These are phyloP conservation scores for Sporisorium iseilematis-ciliati DNA, from an alignment of 1,284 basidiomycete species.

Conservation along the genomic window DNA sequence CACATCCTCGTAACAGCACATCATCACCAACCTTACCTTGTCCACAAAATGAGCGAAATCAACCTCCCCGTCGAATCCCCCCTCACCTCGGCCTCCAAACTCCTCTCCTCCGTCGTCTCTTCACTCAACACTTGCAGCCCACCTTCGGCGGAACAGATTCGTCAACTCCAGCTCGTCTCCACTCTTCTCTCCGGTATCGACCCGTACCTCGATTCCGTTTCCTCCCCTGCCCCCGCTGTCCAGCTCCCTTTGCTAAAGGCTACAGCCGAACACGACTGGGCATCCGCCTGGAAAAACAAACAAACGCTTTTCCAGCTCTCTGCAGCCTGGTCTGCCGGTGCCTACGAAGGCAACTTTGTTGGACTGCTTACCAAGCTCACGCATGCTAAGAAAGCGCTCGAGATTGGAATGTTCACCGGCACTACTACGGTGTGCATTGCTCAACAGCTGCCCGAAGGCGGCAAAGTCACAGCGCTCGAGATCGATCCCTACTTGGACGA, in stretches of 20 bases:
- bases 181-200: slow-evolving; percentile 45
- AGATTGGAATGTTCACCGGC: slow-evolving; percentile 64
- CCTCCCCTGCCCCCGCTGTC: slow-evolving; percentile 33
- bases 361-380: slow-evolving; percentile 51
- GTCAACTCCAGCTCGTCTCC: slow-evolving; percentile 39
- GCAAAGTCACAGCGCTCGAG: slow-evolving; percentile 65
- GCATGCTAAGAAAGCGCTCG: slow-evolving; percentile 50
- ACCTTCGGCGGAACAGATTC: slow-evolving; percentile 18
- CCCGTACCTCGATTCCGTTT: slow-evolving; percentile 50
- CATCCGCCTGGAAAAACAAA: slow-evolving; percentile 30
- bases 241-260: slow-evolving; percentile 46
- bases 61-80: slow-evolving; percentile 48
- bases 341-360: slow-evolving; percentile 57
- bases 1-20: neutral
- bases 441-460: slow-evolving; percentile 39
- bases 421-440: slow-evolving; percentile 61
- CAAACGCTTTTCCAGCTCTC: slow-evolving; percentile 45
- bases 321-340: slow-evolving; percentile 51
- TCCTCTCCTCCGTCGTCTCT: slow-evolving; percentile 29
- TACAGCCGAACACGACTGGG: slow-evolving; percentile 56
- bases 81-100: slow-evolving; percentile 38
- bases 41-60: slow-evolving; percentile 28
- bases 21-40: neutral
- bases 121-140: slow-evolving; percentile 15
- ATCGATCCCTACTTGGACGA: slow-evolving; percentile 65